Conservation (phyloP, 2,329 filamentous ascomycete genomes). For the Colletotrichum tabaci region DNA sequence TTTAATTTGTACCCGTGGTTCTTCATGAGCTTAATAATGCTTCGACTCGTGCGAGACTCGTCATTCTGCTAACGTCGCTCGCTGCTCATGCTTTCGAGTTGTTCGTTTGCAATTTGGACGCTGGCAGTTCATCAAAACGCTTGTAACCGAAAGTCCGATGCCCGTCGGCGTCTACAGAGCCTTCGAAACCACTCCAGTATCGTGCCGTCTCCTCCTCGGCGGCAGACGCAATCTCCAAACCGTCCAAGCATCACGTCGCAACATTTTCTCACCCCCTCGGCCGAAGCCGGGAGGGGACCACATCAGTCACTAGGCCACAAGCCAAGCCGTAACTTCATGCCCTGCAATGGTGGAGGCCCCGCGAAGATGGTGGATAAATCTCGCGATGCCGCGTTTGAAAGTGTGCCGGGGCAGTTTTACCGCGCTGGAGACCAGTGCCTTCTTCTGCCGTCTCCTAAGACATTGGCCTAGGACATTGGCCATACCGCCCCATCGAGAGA, state of each 20-base stretch:
- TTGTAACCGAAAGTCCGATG: not conserved
- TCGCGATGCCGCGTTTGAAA: constrained; percentile 23
- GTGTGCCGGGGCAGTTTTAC: constrained; percentile 25
- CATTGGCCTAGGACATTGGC: not conserved
- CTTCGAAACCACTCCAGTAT: not conserved
- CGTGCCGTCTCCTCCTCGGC: not conserved
- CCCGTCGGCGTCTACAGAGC: constrained; percentile 4
- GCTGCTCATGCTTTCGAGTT: not conserved
- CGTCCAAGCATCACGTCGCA: constrained; percentile 3
- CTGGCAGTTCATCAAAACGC: constrained; percentile 4
- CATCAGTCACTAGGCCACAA: not conserved
- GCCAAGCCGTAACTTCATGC: constrained; percentile 17
- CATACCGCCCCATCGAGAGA: not conserved
- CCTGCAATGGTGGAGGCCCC: constrained; percentile 3
- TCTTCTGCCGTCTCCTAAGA: not conserved
- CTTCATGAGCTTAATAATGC: constrained; percentile 34
- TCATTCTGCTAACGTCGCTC: not conserved
- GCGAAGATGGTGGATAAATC: not conserved
- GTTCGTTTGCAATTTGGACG: not conserved
- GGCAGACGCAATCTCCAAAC: not conserved
- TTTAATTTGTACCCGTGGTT: not conserved
- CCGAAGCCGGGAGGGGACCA: not conserved
- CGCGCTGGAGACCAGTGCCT: constrained; percentile 13
- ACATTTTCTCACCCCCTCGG: not conserved
- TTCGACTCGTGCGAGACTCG: constrained; percentile 14